Evolutionary conservation across 2,329 filamentous ascomycete species (phyloP).

Genomic region (Fusarium mundagurra): DNA sequence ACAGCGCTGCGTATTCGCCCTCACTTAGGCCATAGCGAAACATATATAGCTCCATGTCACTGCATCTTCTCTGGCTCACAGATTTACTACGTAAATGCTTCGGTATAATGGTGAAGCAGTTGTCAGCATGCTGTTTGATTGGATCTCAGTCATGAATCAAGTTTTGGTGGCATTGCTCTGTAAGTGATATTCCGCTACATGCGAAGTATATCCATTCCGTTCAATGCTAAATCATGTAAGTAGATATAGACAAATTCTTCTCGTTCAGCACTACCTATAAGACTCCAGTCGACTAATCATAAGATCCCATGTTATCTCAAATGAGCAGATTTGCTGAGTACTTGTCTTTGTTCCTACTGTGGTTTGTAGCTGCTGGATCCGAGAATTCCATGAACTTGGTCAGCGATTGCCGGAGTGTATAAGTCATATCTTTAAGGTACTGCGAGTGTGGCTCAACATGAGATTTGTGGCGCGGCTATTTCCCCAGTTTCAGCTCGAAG

Average conservation of each 20-base stretch:
- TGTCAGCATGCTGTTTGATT: background rate
- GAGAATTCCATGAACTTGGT: background rate
- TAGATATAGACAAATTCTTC: background rate
- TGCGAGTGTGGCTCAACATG: background rate
- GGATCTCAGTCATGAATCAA: background rate
- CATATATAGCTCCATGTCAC: background rate
- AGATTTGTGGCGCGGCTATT: background rate
- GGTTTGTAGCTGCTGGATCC: background rate
- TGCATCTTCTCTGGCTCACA: background rate
- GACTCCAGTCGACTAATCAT: background rate
- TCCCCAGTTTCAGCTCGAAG: background rate
- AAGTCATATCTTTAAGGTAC: background rate
- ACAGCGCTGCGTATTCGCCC: background rate
- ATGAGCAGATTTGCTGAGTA: background rate
- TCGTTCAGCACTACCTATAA: background rate
- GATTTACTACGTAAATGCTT: background rate
- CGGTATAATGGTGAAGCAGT: background rate
- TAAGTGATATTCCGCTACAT: too few species aligned
- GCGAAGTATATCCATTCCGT: background rate
- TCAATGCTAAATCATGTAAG: background rate
- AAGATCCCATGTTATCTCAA: background rate
- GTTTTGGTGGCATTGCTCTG: background rate
- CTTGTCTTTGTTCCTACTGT: background rate
- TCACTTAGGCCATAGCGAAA: background rate
- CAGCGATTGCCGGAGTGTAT: background rate